Percentiles rank a stretch among this genome's conserved stretches.
Conservation (phyloP, 2,329 filamentous ascomycete species). For the Xylariomycetidae sp. region DNA sequence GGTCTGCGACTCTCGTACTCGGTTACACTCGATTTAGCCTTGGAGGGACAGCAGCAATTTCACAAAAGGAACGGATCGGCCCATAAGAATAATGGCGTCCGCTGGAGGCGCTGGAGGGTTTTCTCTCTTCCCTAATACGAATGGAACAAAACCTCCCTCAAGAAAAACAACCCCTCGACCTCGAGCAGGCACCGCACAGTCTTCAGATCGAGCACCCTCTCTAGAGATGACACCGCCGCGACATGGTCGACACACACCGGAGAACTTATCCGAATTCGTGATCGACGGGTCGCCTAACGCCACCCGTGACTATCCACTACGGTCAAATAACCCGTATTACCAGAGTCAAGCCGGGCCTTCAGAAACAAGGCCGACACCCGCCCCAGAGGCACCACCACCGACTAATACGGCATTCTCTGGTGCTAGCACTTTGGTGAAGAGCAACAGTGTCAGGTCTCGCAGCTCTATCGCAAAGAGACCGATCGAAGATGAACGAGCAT, state of each 20-base stretch:
- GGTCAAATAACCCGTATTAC: constrained; percentile 23
- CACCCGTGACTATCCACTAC: constrained; percentile 10
- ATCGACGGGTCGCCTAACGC: constrained; percentile 22
- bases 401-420: constrained; percentile 49
- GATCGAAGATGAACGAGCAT: constrained; percentile 28
- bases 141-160: constrained; percentile 33
- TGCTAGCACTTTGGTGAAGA: constrained; percentile 44
- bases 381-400: constrained; percentile 38
- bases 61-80: not conserved
- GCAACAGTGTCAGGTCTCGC: constrained; percentile 45
- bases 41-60: not conserved
- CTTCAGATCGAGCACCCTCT: constrained; percentile 19
- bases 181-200: constrained; percentile 22
- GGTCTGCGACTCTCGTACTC: constrained; percentile 3
- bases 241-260: constrained; percentile 21
- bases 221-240: constrained; percentile 26
- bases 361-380: constrained; percentile 36
- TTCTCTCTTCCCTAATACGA: constrained; percentile 54
- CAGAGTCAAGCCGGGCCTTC: constrained; percentile 19
- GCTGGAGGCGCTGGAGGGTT: constrained; percentile 41
- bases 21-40: not conserved
- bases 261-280: constrained; percentile 23
- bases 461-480: constrained; percentile 56
- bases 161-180: constrained; percentile 37
- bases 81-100: constrained; percentile 15